Evolutionary conservation across 352 stramenopile genomes (phyloP).

Genomic region (Pythium plurisporium): DNA sequence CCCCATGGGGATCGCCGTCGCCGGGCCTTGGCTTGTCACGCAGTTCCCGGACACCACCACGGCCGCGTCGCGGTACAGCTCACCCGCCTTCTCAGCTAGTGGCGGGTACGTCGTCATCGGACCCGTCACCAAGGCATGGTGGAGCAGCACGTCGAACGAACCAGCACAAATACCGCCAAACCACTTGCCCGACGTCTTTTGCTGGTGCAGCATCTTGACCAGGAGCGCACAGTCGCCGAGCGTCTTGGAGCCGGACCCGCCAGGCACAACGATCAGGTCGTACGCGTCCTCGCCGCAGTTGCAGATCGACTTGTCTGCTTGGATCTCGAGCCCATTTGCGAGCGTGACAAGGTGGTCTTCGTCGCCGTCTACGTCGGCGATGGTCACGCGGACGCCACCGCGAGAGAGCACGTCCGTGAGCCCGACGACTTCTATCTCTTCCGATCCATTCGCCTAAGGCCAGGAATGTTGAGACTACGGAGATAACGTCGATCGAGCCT

Average conservation of each 20-base stretch:
- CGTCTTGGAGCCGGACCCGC: slow-evolving; percentile 43
- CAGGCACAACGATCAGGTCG: slow-evolving; percentile 63
- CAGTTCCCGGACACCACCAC: slow-evolving; percentile 61
- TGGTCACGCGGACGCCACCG: slow-evolving; percentile 57
- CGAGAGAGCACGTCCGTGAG: slow-evolving; percentile 48
- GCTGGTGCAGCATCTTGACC: slow-evolving; percentile 40
- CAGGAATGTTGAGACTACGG: neutral
- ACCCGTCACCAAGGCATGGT: slow-evolving; percentile 37
- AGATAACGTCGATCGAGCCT: neutral
- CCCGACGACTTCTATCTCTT: slow-evolving; percentile 63
- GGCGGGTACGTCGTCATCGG: slow-evolving; percentile 40
- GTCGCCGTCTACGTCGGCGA: slow-evolving; percentile 46
- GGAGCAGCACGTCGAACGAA: slow-evolving; percentile 46
- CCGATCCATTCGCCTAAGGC: slow-evolving; percentile 39
- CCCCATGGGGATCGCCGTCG: slow-evolving; percentile 48
- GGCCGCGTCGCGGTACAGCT: slow-evolving; percentile 43
- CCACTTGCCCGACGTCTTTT: slow-evolving; percentile 44
- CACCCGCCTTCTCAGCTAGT: slow-evolving; percentile 32
- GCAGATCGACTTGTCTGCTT: slow-evolving; percentile 61
- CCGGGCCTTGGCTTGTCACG: slow-evolving; percentile 61
- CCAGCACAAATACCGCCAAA: slow-evolving; percentile 55
- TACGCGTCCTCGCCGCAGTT: slow-evolving; percentile 53
- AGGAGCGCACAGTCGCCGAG: slow-evolving; percentile 42
- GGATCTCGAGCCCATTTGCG: slow-evolving; percentile 42
- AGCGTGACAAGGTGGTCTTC: slow-evolving; percentile 55